phyloP scores from a whole-genome alignment of 495 filamentous ascomycete genomes.

The Neurospora sp. region DNA sequence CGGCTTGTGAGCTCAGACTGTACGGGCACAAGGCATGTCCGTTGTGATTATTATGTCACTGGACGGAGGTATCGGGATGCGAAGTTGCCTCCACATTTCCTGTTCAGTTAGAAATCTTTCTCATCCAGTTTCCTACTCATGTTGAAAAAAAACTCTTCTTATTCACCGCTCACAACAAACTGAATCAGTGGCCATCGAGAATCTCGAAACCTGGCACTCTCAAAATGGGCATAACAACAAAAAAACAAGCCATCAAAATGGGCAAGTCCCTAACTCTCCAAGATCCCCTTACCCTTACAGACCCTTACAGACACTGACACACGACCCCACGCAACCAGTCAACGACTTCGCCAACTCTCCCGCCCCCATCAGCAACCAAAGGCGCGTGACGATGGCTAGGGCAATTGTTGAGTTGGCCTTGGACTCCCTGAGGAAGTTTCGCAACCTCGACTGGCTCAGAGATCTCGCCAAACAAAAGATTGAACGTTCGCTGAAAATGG shows the following conservation, averaged over 20 bases:
- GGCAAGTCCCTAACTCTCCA: neutral
- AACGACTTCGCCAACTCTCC: neutral
- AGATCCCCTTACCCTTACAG: neutral
- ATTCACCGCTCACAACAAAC: neutral
- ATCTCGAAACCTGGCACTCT: neutral
- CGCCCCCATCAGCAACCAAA: neutral
- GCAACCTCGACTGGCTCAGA: neutral
- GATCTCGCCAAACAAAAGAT: neutral
- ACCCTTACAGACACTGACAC: neutral
- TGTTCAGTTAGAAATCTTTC: neutral
- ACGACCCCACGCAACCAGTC: neutral
- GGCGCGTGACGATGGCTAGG: neutral
- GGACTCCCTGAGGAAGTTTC: neutral
- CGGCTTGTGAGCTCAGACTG: neutral
- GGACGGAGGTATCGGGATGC: too few relatives aligned
- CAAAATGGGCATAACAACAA: neutral
- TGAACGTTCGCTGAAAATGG: neutral
- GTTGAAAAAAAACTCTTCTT: too few relatives aligned
- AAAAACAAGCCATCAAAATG: neutral
- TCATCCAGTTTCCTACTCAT: neutral
- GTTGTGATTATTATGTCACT: neutral
- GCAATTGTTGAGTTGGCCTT: neutral
- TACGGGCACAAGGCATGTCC: neutral
- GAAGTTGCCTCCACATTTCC: too few relatives aligned
- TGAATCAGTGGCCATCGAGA: neutral